Evolutionary conservation across 129 eudicot species (phyloP), one percentile per base, ranked within the genome.

Genomic region (Escallonia herrerae): DNA sequence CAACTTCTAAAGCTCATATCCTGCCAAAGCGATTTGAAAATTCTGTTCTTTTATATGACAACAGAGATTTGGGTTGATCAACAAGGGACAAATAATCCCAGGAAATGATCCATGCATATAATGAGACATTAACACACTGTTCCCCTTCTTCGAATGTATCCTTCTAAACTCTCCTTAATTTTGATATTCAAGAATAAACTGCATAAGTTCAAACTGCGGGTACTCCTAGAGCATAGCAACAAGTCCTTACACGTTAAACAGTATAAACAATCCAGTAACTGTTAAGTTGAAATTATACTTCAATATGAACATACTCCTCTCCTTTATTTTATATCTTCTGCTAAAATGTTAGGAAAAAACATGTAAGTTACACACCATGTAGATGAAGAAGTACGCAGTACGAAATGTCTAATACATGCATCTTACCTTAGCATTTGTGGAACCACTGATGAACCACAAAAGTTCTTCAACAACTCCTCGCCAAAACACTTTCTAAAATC

Each of bases 381-480:
- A 22, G 33, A 22, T 22, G 33, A 22, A 22, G 33, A 22, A 22
- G 33, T 22, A 22, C 33, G 56, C 4, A 12, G 56, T 51, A 22
- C 12, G 56, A 51, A 9, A 6, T 51, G 56, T 13, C 56, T 0
- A 9, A 9, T 4, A 51, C 53, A 54, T 43, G 41, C 45, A 58
- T 56, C 55, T 66, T 74, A 91, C 96, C 94, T 87, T 91, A 42
- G 95, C 89, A 83, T 83, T 87, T 54, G 97, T 91, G 11, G 97
- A 87, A 67, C 97, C 97, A 81, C 97, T 91, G 77, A 91, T 83
- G 78, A 91, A 91, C 98, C 96, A 91, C 77, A 91, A 62, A 66
- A 91, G 91, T 73, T 91, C 96, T 75, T 91, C 96, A 39, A 91
- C 89, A 75, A 91, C 96, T 58, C 98, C 98, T 69, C 89, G 83